Evolutionary conservation across 1,284 basidiomycete genomes (phyloP).

Genomic region (Caloboletus firmus): DNA sequence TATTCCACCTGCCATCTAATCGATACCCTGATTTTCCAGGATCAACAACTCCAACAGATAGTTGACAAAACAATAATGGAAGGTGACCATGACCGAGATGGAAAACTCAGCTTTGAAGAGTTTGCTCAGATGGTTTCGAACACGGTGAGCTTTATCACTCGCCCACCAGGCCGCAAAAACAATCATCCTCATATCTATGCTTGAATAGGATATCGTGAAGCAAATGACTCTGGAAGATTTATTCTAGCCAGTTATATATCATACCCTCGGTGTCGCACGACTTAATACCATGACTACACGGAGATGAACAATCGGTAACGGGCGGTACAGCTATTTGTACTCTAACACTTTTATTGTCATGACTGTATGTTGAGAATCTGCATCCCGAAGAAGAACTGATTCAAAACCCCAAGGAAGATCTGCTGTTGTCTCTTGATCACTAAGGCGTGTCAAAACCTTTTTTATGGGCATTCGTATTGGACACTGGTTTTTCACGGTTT

Average conservation of each 20-base stretch:
- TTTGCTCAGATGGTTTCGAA: constrained; percentile 97
- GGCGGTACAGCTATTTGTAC: constrained; percentile 22
- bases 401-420: background rate
- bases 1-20: background rate
- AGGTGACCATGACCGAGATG: constrained; percentile 96
- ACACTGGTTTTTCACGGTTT: background rate
- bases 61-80: constrained; percentile 99
- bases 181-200: background rate
- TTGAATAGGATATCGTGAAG: constrained; percentile 82
- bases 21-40: constrained; percentile 45
- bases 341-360: constrained; percentile 18
- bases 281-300: constrained; percentile 21
- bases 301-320: constrained; percentile 8
- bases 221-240: constrained; percentile 91
- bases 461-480: background rate
- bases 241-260: constrained; percentile 19
- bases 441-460: background rate
- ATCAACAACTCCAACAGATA: constrained; percentile 98
- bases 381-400: constrained; percentile 9
- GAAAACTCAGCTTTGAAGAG: constrained; percentile 96
- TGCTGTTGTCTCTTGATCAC: background rate
- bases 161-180: background rate
- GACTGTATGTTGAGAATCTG: constrained; percentile 21
- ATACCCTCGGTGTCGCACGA: constrained; percentile 22
- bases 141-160: constrained; percentile 62